Conservation (phyloP, 2,329 filamentous ascomycete species). For the Passalora sequoiae region DNA sequence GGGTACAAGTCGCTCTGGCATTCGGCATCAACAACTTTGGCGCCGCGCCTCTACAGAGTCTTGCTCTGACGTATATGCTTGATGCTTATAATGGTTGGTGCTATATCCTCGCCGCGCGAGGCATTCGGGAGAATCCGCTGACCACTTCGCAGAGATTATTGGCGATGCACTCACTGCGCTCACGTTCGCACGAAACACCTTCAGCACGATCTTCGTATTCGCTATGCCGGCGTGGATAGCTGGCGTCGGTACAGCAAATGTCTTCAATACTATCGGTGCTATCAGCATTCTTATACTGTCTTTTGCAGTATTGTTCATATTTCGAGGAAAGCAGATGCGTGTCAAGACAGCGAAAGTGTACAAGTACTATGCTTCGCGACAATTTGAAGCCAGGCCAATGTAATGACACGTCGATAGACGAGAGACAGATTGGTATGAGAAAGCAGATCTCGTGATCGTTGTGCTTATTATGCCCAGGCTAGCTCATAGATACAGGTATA, state of each 20-base stretch:
- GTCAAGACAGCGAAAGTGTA: slow-evolving; percentile 32
- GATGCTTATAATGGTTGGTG: slow-evolving; percentile 38
- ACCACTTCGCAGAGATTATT: slow-evolving; percentile 37
- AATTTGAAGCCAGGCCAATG: slow-evolving; percentile 30
- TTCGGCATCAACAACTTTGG: slow-evolving; percentile 38
- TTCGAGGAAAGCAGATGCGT: slow-evolving; percentile 35
- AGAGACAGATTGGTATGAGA: not conserved
- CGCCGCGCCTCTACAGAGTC: slow-evolving; percentile 30
- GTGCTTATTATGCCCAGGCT: no score
- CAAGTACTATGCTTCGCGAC: slow-evolving; percentile 33
- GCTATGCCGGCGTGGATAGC: slow-evolving; percentile 41
- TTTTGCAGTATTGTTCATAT: slow-evolving; percentile 30
- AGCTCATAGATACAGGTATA: no score
- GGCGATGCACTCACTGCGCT: slow-evolving; percentile 45
- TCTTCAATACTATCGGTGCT: slow-evolving; percentile 39
- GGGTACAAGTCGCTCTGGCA: slow-evolving; percentile 35
- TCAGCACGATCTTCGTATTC: slow-evolving; percentile 46
- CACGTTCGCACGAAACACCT: slow-evolving; percentile 43
- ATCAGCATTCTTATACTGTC: slow-evolving; percentile 33
- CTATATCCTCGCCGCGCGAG: slow-evolving; percentile 1
- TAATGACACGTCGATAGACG: not conserved
- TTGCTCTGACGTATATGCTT: slow-evolving; percentile 39
- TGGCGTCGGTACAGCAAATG: slow-evolving; percentile 37
- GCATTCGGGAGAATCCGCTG: slow-evolving; percentile 7
- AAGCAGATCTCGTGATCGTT: no score